A percentile compares a stretch with the other conserved stretches of the same genome.
These are phyloP conservation scores for Jasminum sambac DNA, from an alignment of 257 asterid species.

Conservation along the genomic window DNA sequence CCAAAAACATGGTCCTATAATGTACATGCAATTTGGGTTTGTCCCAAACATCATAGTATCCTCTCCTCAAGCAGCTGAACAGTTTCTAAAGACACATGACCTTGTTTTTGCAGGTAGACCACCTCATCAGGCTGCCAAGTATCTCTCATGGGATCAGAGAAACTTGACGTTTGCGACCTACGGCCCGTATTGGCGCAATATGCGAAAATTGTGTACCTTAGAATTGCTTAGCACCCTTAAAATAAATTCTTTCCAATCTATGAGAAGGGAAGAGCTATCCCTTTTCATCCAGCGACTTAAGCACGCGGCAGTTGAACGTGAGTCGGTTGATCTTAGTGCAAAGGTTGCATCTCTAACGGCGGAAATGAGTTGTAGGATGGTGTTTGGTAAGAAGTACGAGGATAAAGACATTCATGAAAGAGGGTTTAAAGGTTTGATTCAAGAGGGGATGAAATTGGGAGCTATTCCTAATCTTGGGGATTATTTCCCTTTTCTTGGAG, in stretches of 20 bases:
- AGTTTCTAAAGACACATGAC: slow-evolving; percentile 49
- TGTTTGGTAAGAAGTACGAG: slow-evolving; percentile 50
- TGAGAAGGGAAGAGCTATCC: slow-evolving; percentile 43
- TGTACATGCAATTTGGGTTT: slow-evolving; percentile 46
- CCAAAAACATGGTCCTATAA: slow-evolving; percentile 45
- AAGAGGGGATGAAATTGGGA: slow-evolving; percentile 38
- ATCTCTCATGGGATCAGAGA: slow-evolving; percentile 42
- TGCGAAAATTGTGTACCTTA: slow-evolving; percentile 52
- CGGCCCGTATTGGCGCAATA: slow-evolving; percentile 61
- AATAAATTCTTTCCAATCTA: slow-evolving; percentile 39
- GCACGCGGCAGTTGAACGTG: slow-evolving; percentile 9
- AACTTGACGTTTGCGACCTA: slow-evolving; percentile 34
- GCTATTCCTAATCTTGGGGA: slow-evolving; percentile 54
- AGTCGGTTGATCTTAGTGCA: slow-evolving; percentile 39
- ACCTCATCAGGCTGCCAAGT: slow-evolving; percentile 44
- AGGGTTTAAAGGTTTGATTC: slow-evolving; percentile 47
- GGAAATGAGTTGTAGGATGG: slow-evolving; percentile 54
- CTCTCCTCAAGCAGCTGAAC: slow-evolving; percentile 51
- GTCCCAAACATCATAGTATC: slow-evolving; percentile 43
- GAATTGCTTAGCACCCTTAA: slow-evolving; percentile 43
- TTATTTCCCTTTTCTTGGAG: slow-evolving; percentile 40
- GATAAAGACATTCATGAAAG: slow-evolving; percentile 47
- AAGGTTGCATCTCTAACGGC: slow-evolving; percentile 33
- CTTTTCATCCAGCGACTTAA: slow-evolving; percentile 37
- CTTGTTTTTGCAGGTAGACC: slow-evolving; percentile 51